Base-by-base conservation (phyloP, 2,329 filamentous ascomycete species). In the Calonectria montana region DNA sequence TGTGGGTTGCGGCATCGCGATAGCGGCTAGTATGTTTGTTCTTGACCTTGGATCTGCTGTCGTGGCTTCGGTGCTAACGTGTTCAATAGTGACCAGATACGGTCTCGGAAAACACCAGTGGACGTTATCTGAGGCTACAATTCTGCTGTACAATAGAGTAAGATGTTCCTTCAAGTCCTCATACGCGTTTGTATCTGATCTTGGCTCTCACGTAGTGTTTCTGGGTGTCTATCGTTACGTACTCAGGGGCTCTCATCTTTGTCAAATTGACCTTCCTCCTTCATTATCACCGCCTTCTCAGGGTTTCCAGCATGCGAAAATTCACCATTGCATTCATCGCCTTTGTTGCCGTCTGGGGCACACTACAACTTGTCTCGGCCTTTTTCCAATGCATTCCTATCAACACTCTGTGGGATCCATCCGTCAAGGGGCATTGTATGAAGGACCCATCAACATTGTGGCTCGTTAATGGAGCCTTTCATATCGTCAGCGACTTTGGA, bases 261-360 rank as follows among this genome's bases (percentile, higher is more conserved):
- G 35, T 43, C 16, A 76, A 73, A 18, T 55, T 77, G 72, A 68
- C 74, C 3, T 75, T 77, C 13, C 50, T 77, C 6, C 43, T 77
- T 0, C 74, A 77, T 0, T 77, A 77, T 13, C 74, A 72, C 15
- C 63, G 76, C 15, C 65, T 76, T 3, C 62, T 77, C 10, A 63
- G 65, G 0, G 35, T 75, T 0, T 75, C 76, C 1, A 39, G 27
- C 2, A 71, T 76, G 70, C n/a, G 73, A 25, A 45, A 43, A 10
- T 23, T 43, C 4, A 68, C 71, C 6, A 15, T 75, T 0, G 55
- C 12, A 0, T 37, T 65, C 0, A 75, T 77, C 2, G 13, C 64
- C 0, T 37, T 72, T 6, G 37, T 76, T 0, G 18, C 43, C 0
- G 1, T 76, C 1, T 77, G 73, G 76, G n/a, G 62, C 0, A 45